Evolutionary conservation across 176 grass and related monocot species (phyloP).

Genomic region (Oryza coarctata): DNA sequence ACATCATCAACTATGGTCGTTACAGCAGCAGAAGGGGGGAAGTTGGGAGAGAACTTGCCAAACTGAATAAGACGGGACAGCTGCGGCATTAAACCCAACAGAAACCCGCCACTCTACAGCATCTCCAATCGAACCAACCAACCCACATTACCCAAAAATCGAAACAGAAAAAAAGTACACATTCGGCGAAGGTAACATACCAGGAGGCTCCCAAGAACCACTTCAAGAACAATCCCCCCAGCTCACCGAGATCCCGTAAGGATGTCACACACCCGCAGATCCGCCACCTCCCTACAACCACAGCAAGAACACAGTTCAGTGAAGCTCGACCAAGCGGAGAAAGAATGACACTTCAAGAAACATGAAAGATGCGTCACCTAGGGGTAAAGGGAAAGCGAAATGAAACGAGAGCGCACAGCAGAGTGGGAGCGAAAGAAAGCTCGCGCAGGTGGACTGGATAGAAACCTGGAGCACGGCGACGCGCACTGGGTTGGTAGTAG

Average conservation of each 20-base stretch:
- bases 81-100: constrained; percentile 28
- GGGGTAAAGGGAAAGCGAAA: not conserved
- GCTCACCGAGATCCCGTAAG: constrained; percentile 4
- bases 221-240: constrained; percentile 4
- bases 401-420: not conserved
- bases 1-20: not conserved
- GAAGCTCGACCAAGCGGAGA: not conserved
- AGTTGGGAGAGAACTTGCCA: not conserved
- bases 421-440: not conserved
- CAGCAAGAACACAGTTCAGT: constrained; percentile 29
- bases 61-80: not conserved
- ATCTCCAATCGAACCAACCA: constrained; percentile 16
- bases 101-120: not conserved
- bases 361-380: constrained; percentile 7
- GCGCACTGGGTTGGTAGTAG: not conserved
- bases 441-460: constrained; percentile 29
- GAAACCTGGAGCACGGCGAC: constrained; percentile 11
- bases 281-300: constrained; percentile 27
- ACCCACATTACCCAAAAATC: constrained; percentile 30
- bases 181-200: not conserved
- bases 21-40: not conserved
- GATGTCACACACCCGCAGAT: constrained; percentile 26
- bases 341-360: not conserved
- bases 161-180: not conserved
- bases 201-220: not conserved